Evolutionary conservation across 2,329 filamentous ascomycete genomes (phyloP), one percentile per base, ranked within the genome.

Genomic region (Beauveria scarabaeidicola): DNA sequence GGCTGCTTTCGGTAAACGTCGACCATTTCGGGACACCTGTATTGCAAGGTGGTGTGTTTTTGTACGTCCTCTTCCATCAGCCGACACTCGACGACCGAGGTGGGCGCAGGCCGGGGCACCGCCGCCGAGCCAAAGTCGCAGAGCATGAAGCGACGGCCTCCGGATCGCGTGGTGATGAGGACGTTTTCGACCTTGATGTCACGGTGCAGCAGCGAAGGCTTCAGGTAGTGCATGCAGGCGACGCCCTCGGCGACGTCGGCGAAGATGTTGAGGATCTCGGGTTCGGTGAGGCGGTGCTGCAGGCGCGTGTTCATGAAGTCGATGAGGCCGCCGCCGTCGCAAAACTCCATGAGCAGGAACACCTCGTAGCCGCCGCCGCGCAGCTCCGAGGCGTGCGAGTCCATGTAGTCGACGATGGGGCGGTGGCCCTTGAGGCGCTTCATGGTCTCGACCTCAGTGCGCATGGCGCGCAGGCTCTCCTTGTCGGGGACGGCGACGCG

Each of bases 271-370:
- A 99, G 78, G 66, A 99, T 96, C 78, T 99, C 94, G 53, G 94
- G 93, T 77, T 99, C 94, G 40, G 93, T 99, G 73, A 99, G 80
- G 54, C 94, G 89, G 73, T 99, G 92, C 75, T 99, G 94, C 68
- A 99, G 78, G 57, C 94, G 85, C 40, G 94, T 99, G 75, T 99
- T 99, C 94, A 99, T 99, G 73, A 97, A 99, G 76, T 99, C 94
- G 72, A 99, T 99, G 71, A 99, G 77, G 40, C 94, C 93, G 64
- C 94, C 94, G 54, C 94, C 94, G 69, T 89, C 86, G 77, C 94
- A 99, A 74, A 88, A 97, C 72, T 99, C 94, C 94, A 99, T 99
- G 64, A 99, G 86, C 69, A 99, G 74, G 69, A 99, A 99, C 61
- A 99, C 94, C 78, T 99, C 94, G 73, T 96, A 99, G 61, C 94